phyloP scores from a whole-genome alignment of 352 stramenopile species.

The Thraustochytrium striatum region DNA sequence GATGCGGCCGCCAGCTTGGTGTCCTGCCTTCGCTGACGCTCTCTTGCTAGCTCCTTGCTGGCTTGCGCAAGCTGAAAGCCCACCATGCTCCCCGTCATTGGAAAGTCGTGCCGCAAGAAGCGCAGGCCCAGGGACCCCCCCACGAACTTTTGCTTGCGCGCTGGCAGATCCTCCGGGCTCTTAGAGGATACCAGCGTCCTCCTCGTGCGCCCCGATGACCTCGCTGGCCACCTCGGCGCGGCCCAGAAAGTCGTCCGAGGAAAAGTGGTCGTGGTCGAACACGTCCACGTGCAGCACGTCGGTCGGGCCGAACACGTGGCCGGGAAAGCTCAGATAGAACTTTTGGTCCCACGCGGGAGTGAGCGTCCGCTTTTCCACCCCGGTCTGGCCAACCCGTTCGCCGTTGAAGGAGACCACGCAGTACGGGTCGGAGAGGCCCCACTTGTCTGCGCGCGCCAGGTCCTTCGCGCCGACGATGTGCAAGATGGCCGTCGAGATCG shows the following conservation, averaged over 20 bases:
- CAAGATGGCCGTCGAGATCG: background rate
- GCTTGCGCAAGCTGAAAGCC: slow-evolving; percentile 10
- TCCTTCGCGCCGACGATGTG: slow-evolving; percentile 4
- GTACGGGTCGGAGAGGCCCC: slow-evolving; percentile 25
- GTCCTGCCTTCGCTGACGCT: background rate
- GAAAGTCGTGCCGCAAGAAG: slow-evolving; percentile 35
- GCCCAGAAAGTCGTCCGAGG: slow-evolving; percentile 37
- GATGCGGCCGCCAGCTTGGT: too few species aligned
- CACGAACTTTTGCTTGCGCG: slow-evolving; percentile 4
- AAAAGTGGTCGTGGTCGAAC: slow-evolving; percentile 35
- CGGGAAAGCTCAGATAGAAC: slow-evolving; percentile 14
- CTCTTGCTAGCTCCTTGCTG: background rate
- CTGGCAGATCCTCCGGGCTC: background rate
- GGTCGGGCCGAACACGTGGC: background rate
- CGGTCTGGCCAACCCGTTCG: slow-evolving; percentile 5
- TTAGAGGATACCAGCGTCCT: slow-evolving; percentile 16
- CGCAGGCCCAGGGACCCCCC: background rate
- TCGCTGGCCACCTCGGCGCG: background rate
- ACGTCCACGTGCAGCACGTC: slow-evolving; percentile 12
- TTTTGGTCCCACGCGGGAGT: slow-evolving; percentile 36
- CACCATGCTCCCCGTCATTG: slow-evolving; percentile 13
- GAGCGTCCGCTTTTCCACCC: slow-evolving; percentile 11
- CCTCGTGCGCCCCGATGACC: background rate
- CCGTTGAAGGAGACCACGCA: slow-evolving; percentile 37
- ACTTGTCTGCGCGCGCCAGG: slow-evolving; percentile 11